phyloP scores from a whole-genome alignment of 1,284 basidiomycete genomes.

The Macrocystidia cucumis region DNA sequence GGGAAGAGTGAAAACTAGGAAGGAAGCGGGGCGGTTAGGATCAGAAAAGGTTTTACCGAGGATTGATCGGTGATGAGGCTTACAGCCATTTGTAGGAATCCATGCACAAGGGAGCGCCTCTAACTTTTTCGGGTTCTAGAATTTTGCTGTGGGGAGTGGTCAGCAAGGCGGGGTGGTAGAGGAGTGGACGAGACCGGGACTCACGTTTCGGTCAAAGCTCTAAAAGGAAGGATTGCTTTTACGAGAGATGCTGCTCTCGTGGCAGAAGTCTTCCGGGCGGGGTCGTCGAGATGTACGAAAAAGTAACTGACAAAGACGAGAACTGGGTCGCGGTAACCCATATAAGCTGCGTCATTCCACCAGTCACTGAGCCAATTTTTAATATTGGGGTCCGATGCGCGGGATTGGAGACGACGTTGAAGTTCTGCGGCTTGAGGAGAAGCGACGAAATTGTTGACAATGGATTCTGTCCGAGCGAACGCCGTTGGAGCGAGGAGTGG shows the following conservation, averaged over 20 bases:
- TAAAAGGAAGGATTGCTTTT: constrained; percentile 80
- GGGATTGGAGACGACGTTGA: constrained; percentile 74
- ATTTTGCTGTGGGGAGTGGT: constrained; percentile 47
- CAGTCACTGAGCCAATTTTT: constrained; percentile 92
- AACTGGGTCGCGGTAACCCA: constrained; percentile 84
- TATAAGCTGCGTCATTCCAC: constrained; percentile 95
- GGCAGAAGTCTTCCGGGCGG: constrained; percentile 45
- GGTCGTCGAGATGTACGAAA: constrained; percentile 82
- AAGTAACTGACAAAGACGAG: constrained; percentile 96
- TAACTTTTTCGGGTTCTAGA: constrained; percentile 88
- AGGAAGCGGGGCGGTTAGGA: too few species aligned
- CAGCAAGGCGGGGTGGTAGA: neutral
- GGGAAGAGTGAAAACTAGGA: constrained; percentile 78
- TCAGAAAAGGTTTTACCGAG: neutral
- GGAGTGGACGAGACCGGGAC: constrained; percentile 20
- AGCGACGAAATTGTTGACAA: constrained; percentile 64
- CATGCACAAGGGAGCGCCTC: constrained; percentile 85
- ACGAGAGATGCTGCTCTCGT: constrained; percentile 74
- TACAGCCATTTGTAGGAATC: constrained; percentile 90
- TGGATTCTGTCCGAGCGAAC: constrained; percentile 49
- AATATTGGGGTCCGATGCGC: constrained; percentile 53
- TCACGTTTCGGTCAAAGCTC: constrained; percentile 75
- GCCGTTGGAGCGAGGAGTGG: constrained; percentile 67
- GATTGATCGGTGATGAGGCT: constrained; percentile 19
- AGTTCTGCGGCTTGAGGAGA: constrained; percentile 69